Percentiles rank a stretch among this genome's conserved stretches.
Evolutionary conservation across 2,329 filamentous ascomycete species (phyloP).

Genomic region (Cercospora beticola): DNA sequence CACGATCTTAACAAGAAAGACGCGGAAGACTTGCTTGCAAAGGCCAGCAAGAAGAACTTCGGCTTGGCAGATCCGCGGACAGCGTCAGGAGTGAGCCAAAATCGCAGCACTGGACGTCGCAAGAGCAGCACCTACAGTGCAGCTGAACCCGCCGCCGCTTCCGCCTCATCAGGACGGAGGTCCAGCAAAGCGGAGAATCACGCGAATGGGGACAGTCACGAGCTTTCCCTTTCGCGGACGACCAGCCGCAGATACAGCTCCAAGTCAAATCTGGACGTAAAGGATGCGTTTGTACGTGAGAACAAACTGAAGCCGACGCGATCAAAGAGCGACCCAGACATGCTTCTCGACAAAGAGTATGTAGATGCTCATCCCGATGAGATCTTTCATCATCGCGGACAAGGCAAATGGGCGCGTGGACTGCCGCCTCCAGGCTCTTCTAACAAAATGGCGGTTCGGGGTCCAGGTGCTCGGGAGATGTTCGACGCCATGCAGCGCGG

Average conservation of each 20-base stretch:
- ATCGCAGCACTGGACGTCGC: conserved; percentile 11
- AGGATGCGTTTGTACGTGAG: conserved; percentile 4
- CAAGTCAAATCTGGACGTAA: conserved; percentile 11
- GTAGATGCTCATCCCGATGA: conserved; percentile 31
- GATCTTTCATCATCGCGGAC: conserved; percentile 31
- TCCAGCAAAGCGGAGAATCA: conserved; percentile 24
- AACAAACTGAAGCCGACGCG: conserved; percentile 13
- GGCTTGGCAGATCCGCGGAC: conserved; percentile 7
- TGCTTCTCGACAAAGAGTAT: conserved; percentile 28
- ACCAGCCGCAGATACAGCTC: conserved; percentile 22
- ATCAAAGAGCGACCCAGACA: conserved; percentile 18
- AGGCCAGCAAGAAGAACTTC: conserved; percentile 7
- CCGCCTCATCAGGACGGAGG: conserved; percentile 24
- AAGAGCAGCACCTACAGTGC: conserved; percentile 18
- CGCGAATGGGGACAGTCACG: conserved; percentile 22
- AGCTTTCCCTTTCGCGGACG: conserved; percentile 18
- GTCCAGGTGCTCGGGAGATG: conserved; percentile 24
- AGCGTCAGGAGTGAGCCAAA: background rate
- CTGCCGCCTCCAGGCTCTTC: conserved; percentile 30
- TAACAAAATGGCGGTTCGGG: conserved; percentile 34
- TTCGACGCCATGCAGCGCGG: conserved; percentile 18
- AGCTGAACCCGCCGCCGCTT: conserved; percentile 12
- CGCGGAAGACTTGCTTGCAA: conserved; percentile 4
- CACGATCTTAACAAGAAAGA: conserved; percentile 8
- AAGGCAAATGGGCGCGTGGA: conserved; percentile 30